A percentile compares a stretch with the other conserved stretches of the same genome.
Evolutionary conservation across 768 basidiomycete species (phyloP).

Genomic region (Kwoniella botswanensis): DNA sequence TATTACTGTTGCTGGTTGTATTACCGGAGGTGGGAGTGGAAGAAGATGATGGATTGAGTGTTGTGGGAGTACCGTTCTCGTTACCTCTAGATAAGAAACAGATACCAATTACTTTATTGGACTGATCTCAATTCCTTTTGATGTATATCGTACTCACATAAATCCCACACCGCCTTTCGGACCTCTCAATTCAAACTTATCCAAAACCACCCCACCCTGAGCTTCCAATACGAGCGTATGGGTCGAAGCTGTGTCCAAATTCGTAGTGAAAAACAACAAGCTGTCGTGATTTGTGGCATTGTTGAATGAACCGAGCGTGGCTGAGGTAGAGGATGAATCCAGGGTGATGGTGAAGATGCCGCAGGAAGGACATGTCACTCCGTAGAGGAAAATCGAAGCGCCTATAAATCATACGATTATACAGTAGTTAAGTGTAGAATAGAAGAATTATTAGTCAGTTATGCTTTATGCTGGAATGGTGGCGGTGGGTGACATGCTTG

Average conservation of each 20-base stretch:
- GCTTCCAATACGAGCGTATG: slow-evolving; percentile 35
- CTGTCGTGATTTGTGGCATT: slow-evolving; percentile 34
- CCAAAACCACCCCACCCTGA: slow-evolving; percentile 38
- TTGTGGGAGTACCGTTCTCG: slow-evolving; percentile 6
- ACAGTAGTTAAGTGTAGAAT: neutral
- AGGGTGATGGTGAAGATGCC: slow-evolving; percentile 32
- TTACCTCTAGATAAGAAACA: slow-evolving; percentile 15
- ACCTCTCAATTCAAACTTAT: slow-evolving; percentile 33
- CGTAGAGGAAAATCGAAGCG: slow-evolving; percentile 35
- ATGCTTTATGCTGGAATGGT: too few species aligned
- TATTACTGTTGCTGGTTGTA: neutral
- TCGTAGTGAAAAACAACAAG: slow-evolving; percentile 37
- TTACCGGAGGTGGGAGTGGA: slow-evolving; percentile 3
- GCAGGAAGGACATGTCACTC: slow-evolving; percentile 31
- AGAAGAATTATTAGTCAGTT: too few species aligned
- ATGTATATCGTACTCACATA: slow-evolving; percentile 26
- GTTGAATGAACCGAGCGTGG: slow-evolving; percentile 21
- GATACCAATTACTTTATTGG: neutral
- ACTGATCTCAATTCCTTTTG: neutral
- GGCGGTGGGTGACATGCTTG: too few species aligned
- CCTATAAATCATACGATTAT: slow-evolving; percentile 20
- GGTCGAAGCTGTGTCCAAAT: slow-evolving; percentile 34
- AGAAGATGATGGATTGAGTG: neutral
- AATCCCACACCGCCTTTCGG: slow-evolving; percentile 36
- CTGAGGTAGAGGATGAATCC: slow-evolving; percentile 14